Base-by-base conservation (phyloP, 106 monocot species). In the Gastrodia elata region DNA sequence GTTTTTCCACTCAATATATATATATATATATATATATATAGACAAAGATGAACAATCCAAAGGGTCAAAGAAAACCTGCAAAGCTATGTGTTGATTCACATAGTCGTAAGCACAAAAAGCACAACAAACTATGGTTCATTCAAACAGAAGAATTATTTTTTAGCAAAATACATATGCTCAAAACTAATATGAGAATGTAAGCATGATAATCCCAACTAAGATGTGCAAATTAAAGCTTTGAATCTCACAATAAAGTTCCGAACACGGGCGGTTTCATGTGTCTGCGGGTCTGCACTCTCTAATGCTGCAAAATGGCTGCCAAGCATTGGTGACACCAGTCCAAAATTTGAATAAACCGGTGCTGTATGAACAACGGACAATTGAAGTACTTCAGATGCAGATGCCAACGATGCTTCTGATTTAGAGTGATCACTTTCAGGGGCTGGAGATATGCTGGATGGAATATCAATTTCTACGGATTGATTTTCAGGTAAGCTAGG, bases 161-260 rank as follows among this genome's bases (percentile, higher is more conserved):
- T 25, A 57, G 18, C n/a, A 57, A 57, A 15, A 61, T 30, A 61
- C 15, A 61, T 9, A 61, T 61, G 61, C 30, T 61, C 28, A 28
- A 52, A 61, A 33, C 61, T 28, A 5, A 33, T 11, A 52, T 1
- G n/a, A 61, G 32, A 30, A 61, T 11, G 30, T 13, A 61, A 61
- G 32, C 9, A 61, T 61, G 61, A 67, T 20, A 67, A 67, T 27
- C 6, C 18, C 18, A 20, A 38, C 22, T 41, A 39, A 9, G 26
- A 69, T 67, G 6, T 38, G 10, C 6, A 69, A 40, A 10, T 9
- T 25, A 69, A 40, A 40, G 69, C 11, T 44, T 34, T 15, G 77
- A 39, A 32, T 77, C 85, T 82, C 80, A 90, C 93, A 73, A 90
- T 68, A 80, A 85, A 87, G 78, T 78, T 82, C 43, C 83, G 75